Evolutionary conservation across 2,329 filamentous ascomycete species (phyloP), one percentile per base, ranked within the genome.

Genomic region (Pseudogymnoascus sp.): DNA sequence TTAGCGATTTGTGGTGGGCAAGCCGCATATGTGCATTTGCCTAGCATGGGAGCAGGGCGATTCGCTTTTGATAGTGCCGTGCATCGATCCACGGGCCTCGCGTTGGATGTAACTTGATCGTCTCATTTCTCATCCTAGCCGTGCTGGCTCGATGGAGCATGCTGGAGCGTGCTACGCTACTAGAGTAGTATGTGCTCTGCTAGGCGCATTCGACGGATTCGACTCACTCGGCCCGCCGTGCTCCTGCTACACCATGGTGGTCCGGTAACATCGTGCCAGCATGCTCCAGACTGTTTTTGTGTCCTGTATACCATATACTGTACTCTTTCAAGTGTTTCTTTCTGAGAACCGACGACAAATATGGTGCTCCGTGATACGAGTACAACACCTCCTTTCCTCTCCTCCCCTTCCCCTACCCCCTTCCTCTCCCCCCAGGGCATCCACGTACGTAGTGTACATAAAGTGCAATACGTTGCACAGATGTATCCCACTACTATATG

Each of bases 81-180:
- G 25, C 25, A 50, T 50, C 43, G 41, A 50, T 50, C 41, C 43
- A 50, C 43, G 25, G 43, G 43, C 22, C 38, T 50, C 43, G 43
- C 25, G 43, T 50, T 50, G n/a, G 43, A 50, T 50, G 43, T 50
- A 50, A 50, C 43, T 50, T 30, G 43, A 50, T 50, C 43, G 43
- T 28, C 43, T 30, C 43, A 50, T 50, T 50, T 50, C 22, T 50
- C 43, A 50, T 30, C 7, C 25, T 50, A 50, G 43, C 14, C 14
- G 43, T 30, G 30, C 25, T 50, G 22, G 22, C 22, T 50, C 14
- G 14, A 50, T 50, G 41, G 41, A 50, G 14, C 7, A 28, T 28
- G 41, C 7, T 25, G 3, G 39, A n/a, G 39, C 39, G 39, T 47
- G 39, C 11, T 43, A 22, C 20, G 20, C 20, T 22, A 22, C 20